Conservation (phyloP, 257 asterid species). For the Lycium barbarum region DNA sequence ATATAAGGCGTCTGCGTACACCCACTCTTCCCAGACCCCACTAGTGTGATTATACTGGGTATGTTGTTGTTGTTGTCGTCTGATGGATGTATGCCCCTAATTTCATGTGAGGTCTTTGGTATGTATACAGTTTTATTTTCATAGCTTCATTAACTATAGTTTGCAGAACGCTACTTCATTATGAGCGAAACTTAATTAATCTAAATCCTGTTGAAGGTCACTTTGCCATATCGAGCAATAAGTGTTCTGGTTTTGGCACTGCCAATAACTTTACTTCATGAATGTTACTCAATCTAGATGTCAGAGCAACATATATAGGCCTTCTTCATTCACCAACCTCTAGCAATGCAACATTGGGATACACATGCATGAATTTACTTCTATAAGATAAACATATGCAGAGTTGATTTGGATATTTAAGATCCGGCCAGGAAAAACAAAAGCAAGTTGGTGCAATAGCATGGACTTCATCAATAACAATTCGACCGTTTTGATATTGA, state of each 20-base stretch:
- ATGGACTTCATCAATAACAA: conserved; percentile 8
- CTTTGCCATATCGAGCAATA: too few relatives aligned
- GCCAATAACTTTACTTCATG: too few relatives aligned
- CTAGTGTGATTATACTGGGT: too few relatives aligned
- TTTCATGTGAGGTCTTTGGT: not conserved
- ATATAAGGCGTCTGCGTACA: too few relatives aligned
- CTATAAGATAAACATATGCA: not conserved
- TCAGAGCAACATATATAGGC: too few relatives aligned
- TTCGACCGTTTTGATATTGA: not conserved
- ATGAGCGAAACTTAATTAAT: not conserved
- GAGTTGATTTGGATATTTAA: not conserved
- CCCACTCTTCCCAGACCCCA: too few relatives aligned
- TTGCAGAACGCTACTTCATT: not conserved
- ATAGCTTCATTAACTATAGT: not conserved
- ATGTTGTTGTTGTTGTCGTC: not conserved
- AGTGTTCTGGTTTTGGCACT: too few relatives aligned
- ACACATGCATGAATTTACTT: not conserved
- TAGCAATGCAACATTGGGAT: not conserved
- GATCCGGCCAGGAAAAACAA: not conserved
- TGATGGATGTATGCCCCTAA: not conserved
- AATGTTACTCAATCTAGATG: too few relatives aligned
- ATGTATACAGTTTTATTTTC: not conserved
- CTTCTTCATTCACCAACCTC: not conserved
- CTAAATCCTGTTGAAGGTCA: too few relatives aligned
- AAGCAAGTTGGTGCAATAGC: conserved; percentile 4